phyloP scores from a whole-genome alignment of 2,329 filamentous ascomycete genomes.

The Diplodia mutila region DNA sequence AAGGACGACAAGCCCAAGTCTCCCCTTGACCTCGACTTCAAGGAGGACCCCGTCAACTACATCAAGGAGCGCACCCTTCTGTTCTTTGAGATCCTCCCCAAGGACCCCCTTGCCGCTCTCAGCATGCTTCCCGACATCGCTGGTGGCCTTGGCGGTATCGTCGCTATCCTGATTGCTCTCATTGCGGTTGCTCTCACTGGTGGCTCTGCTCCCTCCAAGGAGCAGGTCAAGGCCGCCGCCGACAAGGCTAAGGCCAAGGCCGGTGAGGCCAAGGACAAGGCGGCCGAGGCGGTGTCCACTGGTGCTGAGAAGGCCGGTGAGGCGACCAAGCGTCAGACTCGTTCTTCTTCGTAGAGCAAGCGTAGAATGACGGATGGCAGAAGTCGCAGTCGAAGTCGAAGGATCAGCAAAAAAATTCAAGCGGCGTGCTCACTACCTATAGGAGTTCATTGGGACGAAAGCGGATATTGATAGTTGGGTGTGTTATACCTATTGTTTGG shows the following conservation, averaged over 20 bases:
- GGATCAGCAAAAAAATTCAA: constrained; percentile 11
- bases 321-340: constrained; percentile 64
- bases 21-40: constrained; percentile 80
- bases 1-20: constrained; percentile 65
- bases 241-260: constrained; percentile 76
- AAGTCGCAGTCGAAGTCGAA: not conserved
- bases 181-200: constrained; percentile 70
- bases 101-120: constrained; percentile 80
- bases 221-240: constrained; percentile 71
- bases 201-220: constrained; percentile 65
- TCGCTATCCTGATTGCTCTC: constrained; percentile 70
- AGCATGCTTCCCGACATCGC: constrained; percentile 92
- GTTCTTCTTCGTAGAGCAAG: constrained; percentile 42
- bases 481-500: constrained; percentile 19
- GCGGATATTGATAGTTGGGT: constrained; percentile 2
- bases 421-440: constrained; percentile 11
- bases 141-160: constrained; percentile 72
- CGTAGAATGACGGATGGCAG: constrained; percentile 7
- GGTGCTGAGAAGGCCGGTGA: constrained; percentile 74
- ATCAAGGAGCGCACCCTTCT: constrained; percentile 91
- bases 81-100: constrained; percentile 82
- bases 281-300: constrained; percentile 63
- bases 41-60: constrained; percentile 85
- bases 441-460: constrained; percentile 7
- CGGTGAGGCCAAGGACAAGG: constrained; percentile 67